Conservation (phyloP, 352 stramenopile genomes). For the Globisporangium recalcitrans region DNA sequence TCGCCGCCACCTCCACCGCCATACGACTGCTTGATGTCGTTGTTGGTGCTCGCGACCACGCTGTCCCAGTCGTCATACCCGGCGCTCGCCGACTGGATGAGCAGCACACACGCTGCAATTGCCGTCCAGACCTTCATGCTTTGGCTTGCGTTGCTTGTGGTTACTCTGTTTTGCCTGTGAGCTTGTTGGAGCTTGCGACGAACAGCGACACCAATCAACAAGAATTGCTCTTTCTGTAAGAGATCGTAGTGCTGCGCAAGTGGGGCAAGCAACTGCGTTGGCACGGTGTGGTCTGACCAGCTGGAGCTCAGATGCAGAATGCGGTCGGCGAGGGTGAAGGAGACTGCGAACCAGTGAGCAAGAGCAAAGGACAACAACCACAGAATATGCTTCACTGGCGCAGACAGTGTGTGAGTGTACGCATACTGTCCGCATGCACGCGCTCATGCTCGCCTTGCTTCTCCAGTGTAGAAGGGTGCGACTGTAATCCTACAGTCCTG, state of each 20-base stretch:
- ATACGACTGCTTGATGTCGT: slow-evolving; percentile 12
- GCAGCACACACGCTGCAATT: background rate
- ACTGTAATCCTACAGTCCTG: background rate
- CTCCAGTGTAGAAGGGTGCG: background rate
- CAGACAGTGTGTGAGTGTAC: background rate
- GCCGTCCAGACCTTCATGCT: slow-evolving; percentile 7
- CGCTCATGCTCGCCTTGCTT: background rate
- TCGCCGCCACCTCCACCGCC: background rate
- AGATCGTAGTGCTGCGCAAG: background rate
- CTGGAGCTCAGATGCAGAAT: slow-evolving; percentile 6
- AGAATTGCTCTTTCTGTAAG: slow-evolving; percentile 5
- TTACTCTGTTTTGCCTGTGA: background rate
- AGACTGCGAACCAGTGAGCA: background rate
- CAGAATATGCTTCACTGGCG: background rate
- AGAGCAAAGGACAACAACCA: background rate
- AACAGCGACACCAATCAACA: background rate
- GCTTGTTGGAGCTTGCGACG: background rate
- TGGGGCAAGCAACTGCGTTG: background rate
- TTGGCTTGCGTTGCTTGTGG: background rate
- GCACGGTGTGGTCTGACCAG: background rate
- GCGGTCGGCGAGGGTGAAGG: background rate
- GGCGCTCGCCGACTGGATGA: background rate
- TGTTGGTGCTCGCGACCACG: background rate
- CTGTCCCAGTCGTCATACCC: slow-evolving; percentile 11
- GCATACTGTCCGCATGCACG: background rate